Evolutionary conservation across 768 basidiomycete genomes (phyloP), one percentile per base, ranked within the genome.

Genomic region (Mrakia hoshinonis): DNA sequence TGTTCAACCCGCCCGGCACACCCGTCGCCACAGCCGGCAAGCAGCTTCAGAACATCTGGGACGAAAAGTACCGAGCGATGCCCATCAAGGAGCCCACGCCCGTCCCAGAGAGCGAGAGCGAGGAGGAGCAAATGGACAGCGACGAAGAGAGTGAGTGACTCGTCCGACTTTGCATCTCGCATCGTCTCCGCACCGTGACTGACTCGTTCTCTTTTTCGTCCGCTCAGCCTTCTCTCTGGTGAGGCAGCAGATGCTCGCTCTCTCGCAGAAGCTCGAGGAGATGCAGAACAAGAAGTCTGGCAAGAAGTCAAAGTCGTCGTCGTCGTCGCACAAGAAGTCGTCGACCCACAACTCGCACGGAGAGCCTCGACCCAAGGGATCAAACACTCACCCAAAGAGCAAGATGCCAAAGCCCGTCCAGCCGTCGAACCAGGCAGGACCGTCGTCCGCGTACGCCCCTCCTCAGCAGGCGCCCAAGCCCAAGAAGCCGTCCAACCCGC

Each of bases 1-100:
- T 84, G 2, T 99, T 94, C 83, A 98, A 99, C 76, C 92, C 93
- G 9, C 83, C 86, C 29, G 89, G 89, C 24, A 91, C 92, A 10
- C 85, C 86, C 38, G 95, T 98, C 69, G 88, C 93, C 76, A 84
- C 87, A 64, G 89, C 92, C 24, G 96, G 93, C 9, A 84, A 86
- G 58, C 87, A 91, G 62, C 81, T 98, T n/a, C 86, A 92, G 78
- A 85, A 85, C 26, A 79, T 92, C 39, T 99, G 98, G 80, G 89
- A 94, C 69, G 90, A 93, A 76, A 96, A 94, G 79, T 97, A 92
- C 92, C 86, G 85, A 79, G 81, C 79, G 48, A 79, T 96, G 6
- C 92, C 93, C 24, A 76, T 82, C 10, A 78, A 79, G 74, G 76
- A 77, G 54, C 75, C 73, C 48, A 75, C 74, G 38, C 82, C 83